Conservation (phyloP, 2,329 filamentous ascomycete species). For the Ceratocystis albifundus region DNA sequence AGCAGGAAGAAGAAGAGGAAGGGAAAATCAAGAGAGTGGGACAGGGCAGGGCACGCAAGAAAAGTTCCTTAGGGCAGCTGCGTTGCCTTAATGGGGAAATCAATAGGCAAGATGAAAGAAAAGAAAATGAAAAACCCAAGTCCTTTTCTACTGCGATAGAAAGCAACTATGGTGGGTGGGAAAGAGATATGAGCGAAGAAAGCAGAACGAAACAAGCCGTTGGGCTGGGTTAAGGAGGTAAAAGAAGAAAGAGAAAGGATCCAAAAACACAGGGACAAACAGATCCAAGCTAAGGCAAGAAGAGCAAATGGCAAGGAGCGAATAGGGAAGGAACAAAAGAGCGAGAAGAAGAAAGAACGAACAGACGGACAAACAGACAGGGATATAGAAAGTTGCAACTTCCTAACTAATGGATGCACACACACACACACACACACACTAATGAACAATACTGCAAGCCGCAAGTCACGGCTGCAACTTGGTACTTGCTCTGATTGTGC, state of each 20-base stretch:
- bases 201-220: not conserved
- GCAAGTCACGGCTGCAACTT: too few relatives aligned
- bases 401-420: not conserved
- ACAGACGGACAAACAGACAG: not conserved
- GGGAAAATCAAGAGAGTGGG: conserved; percentile 2
- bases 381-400: not conserved
- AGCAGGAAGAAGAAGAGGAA: not conserved
- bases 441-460: too few relatives aligned
- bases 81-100: too few relatives aligned
- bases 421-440: not conserved
- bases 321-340: not conserved
- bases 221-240: not conserved
- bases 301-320: not conserved
- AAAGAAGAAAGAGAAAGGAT: conserved; percentile 2
- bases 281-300: not conserved
- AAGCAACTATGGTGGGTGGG: not conserved
- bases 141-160: too few relatives aligned
- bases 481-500: too few relatives aligned
- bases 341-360: conserved; percentile 7
- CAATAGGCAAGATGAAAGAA: too few relatives aligned
- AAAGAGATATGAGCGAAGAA: not conserved
- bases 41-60: conserved; percentile 7
- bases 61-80: not conserved
- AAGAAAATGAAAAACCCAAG: too few relatives aligned
- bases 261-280: not conserved